phyloP scores from a whole-genome alignment of 768 basidiomycete species.

The Boletus insuetus region DNA sequence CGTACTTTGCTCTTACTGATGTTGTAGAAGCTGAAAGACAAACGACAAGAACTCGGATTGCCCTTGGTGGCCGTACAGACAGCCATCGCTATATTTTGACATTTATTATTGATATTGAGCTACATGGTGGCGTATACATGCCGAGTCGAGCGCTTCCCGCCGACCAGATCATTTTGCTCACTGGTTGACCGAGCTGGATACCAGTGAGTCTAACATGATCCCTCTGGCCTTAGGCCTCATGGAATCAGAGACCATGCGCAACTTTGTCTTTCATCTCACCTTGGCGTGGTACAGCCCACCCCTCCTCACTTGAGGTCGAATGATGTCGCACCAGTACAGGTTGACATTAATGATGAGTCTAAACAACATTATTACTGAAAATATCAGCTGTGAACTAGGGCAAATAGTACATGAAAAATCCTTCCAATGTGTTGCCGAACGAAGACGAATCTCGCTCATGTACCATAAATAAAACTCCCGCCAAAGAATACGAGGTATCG shows the following conservation, averaged over 20 bases:
- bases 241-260: background rate
- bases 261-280: no score
- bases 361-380: slow-evolving; percentile 33
- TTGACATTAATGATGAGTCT: slow-evolving; percentile 31
- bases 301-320: background rate
- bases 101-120: slow-evolving; percentile 4
- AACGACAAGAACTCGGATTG: background rate
- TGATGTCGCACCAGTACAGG: slow-evolving; percentile 18
- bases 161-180: no score
- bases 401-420: slow-evolving; percentile 30
- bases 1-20: background rate
- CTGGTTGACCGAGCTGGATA: no score
- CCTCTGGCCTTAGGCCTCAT: no score
- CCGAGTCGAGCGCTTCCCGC: background rate
- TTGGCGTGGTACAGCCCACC: background rate
- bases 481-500: slow-evolving; percentile 6
- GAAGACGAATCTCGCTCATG: slow-evolving; percentile 15
- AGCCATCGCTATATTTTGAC: background rate
- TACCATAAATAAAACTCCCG: slow-evolving; percentile 16
- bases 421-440: slow-evolving; percentile 21
- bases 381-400: slow-evolving; percentile 24
- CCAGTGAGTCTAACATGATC: no score
- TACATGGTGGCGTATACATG: slow-evolving; percentile 4
- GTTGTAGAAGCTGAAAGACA: background rate
- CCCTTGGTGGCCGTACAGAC: no score